Percentiles rank a stretch among this genome's conserved stretches.
Evolutionary conservation across 2,329 filamentous ascomycete genomes (phyloP).

Genomic region (Chrysosporium keratinophilum): DNA sequence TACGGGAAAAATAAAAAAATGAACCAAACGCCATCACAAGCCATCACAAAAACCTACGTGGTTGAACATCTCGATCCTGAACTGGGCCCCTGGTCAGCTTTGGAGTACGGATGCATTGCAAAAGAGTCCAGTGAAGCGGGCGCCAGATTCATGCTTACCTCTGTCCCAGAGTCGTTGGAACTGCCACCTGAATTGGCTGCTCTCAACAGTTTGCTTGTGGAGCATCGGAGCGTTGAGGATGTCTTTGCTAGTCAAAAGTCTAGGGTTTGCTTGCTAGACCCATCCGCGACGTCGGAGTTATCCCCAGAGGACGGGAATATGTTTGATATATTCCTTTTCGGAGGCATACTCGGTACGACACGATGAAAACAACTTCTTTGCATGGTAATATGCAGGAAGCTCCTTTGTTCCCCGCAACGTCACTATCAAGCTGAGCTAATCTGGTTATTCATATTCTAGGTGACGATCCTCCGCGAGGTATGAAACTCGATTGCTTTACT

Average conservation of each 20-base stretch:
- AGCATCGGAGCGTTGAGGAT: slow-evolving; percentile 69
- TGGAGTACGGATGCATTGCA: slow-evolving; percentile 85
- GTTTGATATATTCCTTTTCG: slow-evolving; percentile 91
- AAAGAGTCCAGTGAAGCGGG: slow-evolving; percentile 60
- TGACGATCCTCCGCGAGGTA: slow-evolving; percentile 87
- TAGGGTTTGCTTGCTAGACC: slow-evolving; percentile 80
- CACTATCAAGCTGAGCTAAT: neutral
- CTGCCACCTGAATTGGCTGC: slow-evolving; percentile 51
- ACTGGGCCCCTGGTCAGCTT: slow-evolving; percentile 82
- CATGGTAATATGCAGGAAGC: too few relatives aligned
- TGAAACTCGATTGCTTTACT: too few relatives aligned
- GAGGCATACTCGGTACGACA: slow-evolving; percentile 73
- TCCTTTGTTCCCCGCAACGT: neutral
- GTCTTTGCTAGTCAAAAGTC: slow-evolving; percentile 63
- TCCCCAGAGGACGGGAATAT: slow-evolving; percentile 67
- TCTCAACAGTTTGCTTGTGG: slow-evolving; percentile 55
- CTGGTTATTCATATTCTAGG: slow-evolving; percentile 42
- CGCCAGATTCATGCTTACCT: slow-evolving; percentile 69
- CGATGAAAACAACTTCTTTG: slow-evolving; percentile 11
- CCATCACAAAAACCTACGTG: slow-evolving; percentile 55
- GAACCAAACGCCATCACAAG: neutral
- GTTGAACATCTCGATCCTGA: slow-evolving; percentile 96
- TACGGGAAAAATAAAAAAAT: slow-evolving; percentile 1
- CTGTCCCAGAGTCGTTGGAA: slow-evolving; percentile 58
- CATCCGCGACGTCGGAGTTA: slow-evolving; percentile 69